These are phyloP conservation scores for Citrus inodora DNA, from an alignment of 345 rosid species.

Conservation along the genomic window DNA sequence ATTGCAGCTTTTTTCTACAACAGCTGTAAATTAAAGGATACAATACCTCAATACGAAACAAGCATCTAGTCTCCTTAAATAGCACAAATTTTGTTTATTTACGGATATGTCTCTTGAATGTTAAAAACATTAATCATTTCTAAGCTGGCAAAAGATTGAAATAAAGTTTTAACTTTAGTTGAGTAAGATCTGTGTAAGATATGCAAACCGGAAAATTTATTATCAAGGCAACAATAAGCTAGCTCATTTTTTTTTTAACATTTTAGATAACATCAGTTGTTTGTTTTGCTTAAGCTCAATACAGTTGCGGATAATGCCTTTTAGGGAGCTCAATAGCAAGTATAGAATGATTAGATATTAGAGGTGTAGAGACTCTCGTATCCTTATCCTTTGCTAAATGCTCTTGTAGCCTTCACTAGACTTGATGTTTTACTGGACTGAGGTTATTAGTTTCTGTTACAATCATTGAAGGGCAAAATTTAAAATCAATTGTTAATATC, in stretches of 20 bases:
- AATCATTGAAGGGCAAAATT: background rate
- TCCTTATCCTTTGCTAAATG: background rate
- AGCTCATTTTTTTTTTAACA: background rate
- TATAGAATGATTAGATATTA: background rate
- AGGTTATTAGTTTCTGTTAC: background rate
- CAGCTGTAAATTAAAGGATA: too few relatives aligned
- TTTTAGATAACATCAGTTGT: background rate
- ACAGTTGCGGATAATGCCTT: background rate
- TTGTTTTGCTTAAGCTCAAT: background rate
- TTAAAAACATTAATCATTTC: background rate
- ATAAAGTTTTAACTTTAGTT: too few relatives aligned
- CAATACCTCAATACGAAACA: too few relatives aligned
- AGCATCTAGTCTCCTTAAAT: background rate
- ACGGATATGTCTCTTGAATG: background rate
- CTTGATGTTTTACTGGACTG: background rate
- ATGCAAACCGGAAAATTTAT: background rate
- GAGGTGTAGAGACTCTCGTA: background rate
- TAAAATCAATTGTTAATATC: background rate
- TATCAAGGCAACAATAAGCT: background rate
- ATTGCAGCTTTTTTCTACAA: too few relatives aligned
- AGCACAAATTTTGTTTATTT: background rate
- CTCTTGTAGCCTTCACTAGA: background rate
- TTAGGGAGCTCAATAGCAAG: background rate
- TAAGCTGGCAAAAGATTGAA: background rate
- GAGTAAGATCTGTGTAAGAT: background rate